Evolutionary conservation across 2,329 filamentous ascomycete species (phyloP).

Genomic region (Exophiala lecanii-corni): DNA sequence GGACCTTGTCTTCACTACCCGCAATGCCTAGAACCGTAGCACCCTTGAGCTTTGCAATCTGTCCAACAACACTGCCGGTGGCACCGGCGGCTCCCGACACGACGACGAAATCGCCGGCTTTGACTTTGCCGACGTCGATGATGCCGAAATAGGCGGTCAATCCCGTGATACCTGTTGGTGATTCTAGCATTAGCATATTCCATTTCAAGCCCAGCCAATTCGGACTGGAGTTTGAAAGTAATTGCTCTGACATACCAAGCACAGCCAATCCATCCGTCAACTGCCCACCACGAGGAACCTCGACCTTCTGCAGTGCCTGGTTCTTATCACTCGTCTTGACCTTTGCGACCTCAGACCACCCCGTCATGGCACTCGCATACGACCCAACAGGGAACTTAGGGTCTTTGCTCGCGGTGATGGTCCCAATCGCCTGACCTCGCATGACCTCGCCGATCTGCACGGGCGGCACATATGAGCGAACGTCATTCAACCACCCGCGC

Average conservation of each 20-base stretch:
- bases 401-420: slow-evolving; percentile 59
- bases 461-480: slow-evolving; percentile 62
- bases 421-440: slow-evolving; percentile 58
- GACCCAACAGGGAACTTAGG: slow-evolving; percentile 53
- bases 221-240: neutral
- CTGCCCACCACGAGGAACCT: slow-evolving; percentile 43
- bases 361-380: slow-evolving; percentile 51
- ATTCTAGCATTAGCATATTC: too few relatives aligned
- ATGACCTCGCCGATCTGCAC: slow-evolving; percentile 65
- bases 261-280: slow-evolving; percentile 59
- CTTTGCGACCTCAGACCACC: slow-evolving; percentile 65
- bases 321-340: slow-evolving; percentile 45
- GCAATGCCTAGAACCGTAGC: slow-evolving; percentile 61
- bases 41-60: slow-evolving; percentile 72
- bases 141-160: slow-evolving; percentile 75
- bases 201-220: neutral
- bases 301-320: slow-evolving; percentile 35
- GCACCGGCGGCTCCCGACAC: slow-evolving; percentile 74
- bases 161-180: slow-evolving; percentile 56
- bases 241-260: too few relatives aligned
- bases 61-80: slow-evolving; percentile 69
- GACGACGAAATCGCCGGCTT: slow-evolving; percentile 68
- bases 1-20: slow-evolving; percentile 62
- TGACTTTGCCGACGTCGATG: slow-evolving; percentile 61
- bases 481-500: slow-evolving; percentile 62